These are phyloP conservation scores for Grigorovia jiainica DNA, from an alignment of 805 yeast species.

Conservation along the genomic window DNA sequence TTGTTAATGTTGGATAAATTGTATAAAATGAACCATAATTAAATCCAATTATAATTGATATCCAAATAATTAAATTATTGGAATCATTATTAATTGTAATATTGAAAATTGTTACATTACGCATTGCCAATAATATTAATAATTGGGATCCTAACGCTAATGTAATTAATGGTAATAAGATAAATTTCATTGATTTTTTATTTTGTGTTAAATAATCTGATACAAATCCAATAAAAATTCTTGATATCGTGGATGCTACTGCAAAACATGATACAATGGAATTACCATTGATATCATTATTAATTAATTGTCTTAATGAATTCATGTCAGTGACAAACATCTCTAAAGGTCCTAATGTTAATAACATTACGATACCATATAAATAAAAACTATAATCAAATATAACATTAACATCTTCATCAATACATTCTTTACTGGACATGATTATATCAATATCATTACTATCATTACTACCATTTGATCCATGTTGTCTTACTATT, in stretches of 20 bases:
- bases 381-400: constrained; percentile 52
- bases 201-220: constrained; percentile 44
- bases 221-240: constrained; percentile 57
- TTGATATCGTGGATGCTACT: constrained; percentile 62
- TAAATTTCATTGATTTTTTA: constrained; percentile 23
- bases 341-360: constrained; percentile 77
- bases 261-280: constrained; percentile 46
- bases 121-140: constrained; percentile 14
- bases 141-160: constrained; percentile 32
- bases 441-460: constrained; percentile 1
- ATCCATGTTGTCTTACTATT: too few relatives aligned
- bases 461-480: neutral
- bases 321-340: constrained; percentile 79
- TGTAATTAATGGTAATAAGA: constrained; percentile 27
- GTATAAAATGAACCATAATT: constrained; percentile 82
- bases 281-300: constrained; percentile 15
- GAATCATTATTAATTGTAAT: constrained; percentile 15
- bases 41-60: constrained; percentile 45
- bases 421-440: constrained; percentile 14
- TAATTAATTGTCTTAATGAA: constrained; percentile 42
- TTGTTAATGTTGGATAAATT: constrained; percentile 72
- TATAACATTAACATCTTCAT: neutral
- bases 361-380: constrained; percentile 51
- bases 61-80: constrained; percentile 22
- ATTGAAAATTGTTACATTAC: constrained; percentile 7